Evolutionary conservation across 2,329 filamentous ascomycete genomes (phyloP), one percentile per base, ranked within the genome.

Genomic region (Colletotrichum somersetense): DNA sequence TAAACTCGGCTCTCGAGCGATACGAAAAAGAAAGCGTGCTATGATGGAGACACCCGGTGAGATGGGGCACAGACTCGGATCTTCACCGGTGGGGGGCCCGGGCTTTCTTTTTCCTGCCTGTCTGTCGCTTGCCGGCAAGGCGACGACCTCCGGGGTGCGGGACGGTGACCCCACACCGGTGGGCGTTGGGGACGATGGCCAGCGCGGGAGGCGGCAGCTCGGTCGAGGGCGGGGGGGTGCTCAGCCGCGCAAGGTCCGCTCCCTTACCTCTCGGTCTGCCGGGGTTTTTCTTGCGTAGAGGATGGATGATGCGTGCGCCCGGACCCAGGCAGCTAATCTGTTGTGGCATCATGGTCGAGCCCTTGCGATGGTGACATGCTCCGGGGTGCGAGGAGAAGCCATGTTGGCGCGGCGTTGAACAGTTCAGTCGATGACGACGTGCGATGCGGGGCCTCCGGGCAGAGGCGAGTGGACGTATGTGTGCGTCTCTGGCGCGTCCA

Each of bases 31-130:
- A 38, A 70, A 48, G 42, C 14, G 48, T 12, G 5, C 7, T 65
- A 12, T 38, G 52, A 52, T 33, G 46, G 40, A 55, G 50, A 62
- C 40, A 26, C 48, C 38, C 52, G 42, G 61, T 58, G 62, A 53
- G 61, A 18, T 26, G 35, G 40, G 23, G 67, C 62, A 38, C 44
- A 46, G 67, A 52, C 52, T 52, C 30, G n/a, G 18, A 30, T 50
- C 55, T 70, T 58, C 62, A 70, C 55, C 67, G 67, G 46, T 66
- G 67, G 44, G 44, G 44, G 67, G 33, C 46, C 46, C 67, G 53
- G 38, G 10, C 38, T 70, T 70, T 66, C 67, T 59, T 70, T 66
- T 70, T 70, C 46, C 42, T 44, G 30, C 4, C 30, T 30, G 33
- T 38, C 46, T 66, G 62, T 59, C 35, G 53, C 55, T 66, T 52